phyloP scores from a whole-genome alignment of 1,284 basidiomycete species.

The Pascua guehoae region DNA sequence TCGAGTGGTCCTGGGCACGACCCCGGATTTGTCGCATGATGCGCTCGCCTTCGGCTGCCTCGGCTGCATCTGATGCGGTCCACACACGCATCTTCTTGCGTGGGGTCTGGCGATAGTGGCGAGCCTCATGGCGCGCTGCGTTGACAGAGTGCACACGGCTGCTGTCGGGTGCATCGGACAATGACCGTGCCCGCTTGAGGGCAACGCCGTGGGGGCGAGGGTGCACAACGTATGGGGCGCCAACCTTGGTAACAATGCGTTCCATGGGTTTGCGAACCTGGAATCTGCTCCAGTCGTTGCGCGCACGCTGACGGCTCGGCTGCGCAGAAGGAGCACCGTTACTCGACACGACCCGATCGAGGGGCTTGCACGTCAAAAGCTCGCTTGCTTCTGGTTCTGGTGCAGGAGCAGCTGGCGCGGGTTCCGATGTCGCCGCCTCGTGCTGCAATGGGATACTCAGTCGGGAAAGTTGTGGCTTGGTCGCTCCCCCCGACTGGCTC shows the following conservation, averaged over 20 bases:
- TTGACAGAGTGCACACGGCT: slow-evolving; percentile 11
- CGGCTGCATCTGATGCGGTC: slow-evolving; percentile 17
- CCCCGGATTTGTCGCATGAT: slow-evolving; percentile 20
- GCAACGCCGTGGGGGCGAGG: slow-evolving; percentile 2
- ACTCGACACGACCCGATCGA: slow-evolving; percentile 14
- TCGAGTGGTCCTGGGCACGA: slow-evolving; percentile 22
- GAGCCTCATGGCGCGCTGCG: slow-evolving; percentile 10
- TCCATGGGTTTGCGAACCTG: slow-evolving; percentile 15
- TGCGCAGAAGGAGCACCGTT: not conserved
- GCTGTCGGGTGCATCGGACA: slow-evolving; percentile 19
- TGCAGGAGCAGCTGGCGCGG: not conserved
- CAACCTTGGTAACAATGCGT: slow-evolving; percentile 16
- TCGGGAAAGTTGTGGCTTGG: not conserved
- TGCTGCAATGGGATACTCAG: not conserved
- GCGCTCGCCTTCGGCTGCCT: slow-evolving; percentile 16
- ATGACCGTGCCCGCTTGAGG: slow-evolving; percentile 17
- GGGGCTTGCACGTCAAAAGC: slow-evolving; percentile 16
- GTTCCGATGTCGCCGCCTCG: not conserved
- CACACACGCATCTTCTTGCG: slow-evolving; percentile 19
- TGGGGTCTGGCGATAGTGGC: slow-evolving; percentile 13
- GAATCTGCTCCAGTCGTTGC: slow-evolving; percentile 10
- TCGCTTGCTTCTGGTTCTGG: slow-evolving; percentile 2
- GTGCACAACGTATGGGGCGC: not conserved
- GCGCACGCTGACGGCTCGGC: not conserved
- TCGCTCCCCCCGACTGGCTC: not conserved